Base-by-base conservation (phyloP, 108 stramenopile species). In the Cyclotella cryptica region DNA sequence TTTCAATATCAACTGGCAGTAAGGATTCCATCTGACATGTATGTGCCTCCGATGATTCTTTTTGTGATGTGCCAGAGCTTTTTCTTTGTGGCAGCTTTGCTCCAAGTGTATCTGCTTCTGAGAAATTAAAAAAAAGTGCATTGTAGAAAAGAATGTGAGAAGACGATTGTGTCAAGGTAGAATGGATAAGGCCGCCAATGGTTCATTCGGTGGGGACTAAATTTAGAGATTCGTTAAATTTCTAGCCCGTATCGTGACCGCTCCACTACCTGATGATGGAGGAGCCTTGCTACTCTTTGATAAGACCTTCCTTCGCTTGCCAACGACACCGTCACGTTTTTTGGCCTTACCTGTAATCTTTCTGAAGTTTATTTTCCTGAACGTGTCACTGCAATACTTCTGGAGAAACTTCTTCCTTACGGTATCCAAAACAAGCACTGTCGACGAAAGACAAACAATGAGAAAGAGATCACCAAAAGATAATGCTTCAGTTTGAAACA, bases 401-500 rank as follows among this genome's bases (percentile, higher is more conserved):
- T 75, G 79, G 51, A 96, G 92, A 52, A 96, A 92, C 42, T 95
- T 92, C 79, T 98, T 98, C 21, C 98, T 86, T 6, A 94, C 64
- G 3, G 95, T 94, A 73, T 98, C 98, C 44, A 96, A 53, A 73
- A 89, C 72, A 52, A 98, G 75, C 44, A 98, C 78, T 29, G 90
- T 86, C 17, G 96, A 97, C 62, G 96, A 88, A 19, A 97, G 69
- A 27, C 83, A 73, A 1, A 90, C 67, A 41, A 97, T 93, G 57
- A 89, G 88, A 0, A 87, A 30, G 17, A 98, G 59, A 73, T 98
- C 98, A 29, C 24, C 40, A 18, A 91, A 39, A 13, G 93, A 85
- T 44, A 98, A 71, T 27, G 96, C 91, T 77, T 98, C 98, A 0
- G 98, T 98, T 73, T 97, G 96, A 74, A 98, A 98, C 2, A 98